Evolutionary conservation across 345 rosid genomes (phyloP).

Genomic region (Gossypium ekmanianum): DNA sequence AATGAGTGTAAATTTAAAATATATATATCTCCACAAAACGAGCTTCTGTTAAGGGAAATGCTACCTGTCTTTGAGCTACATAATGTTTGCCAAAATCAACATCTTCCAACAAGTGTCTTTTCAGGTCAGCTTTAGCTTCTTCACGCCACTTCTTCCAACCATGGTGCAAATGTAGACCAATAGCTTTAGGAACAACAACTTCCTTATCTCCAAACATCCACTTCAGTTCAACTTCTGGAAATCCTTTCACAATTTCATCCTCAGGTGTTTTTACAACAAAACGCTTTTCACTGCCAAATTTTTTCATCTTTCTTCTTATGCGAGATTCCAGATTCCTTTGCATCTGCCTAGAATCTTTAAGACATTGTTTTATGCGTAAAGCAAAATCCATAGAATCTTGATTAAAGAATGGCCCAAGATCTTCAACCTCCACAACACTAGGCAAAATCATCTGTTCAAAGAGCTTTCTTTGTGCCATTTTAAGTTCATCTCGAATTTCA

Average conservation of each 20-base stretch:
- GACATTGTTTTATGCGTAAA: conserved; percentile 53
- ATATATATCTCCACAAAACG: neutral
- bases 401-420: conserved; percentile 52
- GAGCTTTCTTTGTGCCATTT: conserved; percentile 66
- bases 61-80: conserved; percentile 70
- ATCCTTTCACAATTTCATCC: conserved; percentile 79
- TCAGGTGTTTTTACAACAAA: conserved; percentile 62
- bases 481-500: conserved; percentile 68
- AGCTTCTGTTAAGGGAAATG: neutral
- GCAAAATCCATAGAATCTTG: conserved; percentile 60
- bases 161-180: conserved; percentile 64
- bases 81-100: conserved; percentile 78
- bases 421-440: conserved; percentile 61
- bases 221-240: conserved; percentile 80
- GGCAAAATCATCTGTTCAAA: conserved; percentile 76
- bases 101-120: conserved; percentile 64
- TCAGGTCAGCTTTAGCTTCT: conserved; percentile 78
- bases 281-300: conserved; percentile 67
- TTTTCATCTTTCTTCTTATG: conserved; percentile 66
- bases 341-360: conserved; percentile 67
- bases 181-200: conserved; percentile 84
- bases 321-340: conserved; percentile 62
- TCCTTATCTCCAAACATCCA: conserved; percentile 94
- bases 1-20: neutral
- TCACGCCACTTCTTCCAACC: conserved; percentile 97